These are phyloP conservation scores for Neonectria punicea DNA, from an alignment of 2,329 filamentous ascomycete genomes.

Conservation along the genomic window DNA sequence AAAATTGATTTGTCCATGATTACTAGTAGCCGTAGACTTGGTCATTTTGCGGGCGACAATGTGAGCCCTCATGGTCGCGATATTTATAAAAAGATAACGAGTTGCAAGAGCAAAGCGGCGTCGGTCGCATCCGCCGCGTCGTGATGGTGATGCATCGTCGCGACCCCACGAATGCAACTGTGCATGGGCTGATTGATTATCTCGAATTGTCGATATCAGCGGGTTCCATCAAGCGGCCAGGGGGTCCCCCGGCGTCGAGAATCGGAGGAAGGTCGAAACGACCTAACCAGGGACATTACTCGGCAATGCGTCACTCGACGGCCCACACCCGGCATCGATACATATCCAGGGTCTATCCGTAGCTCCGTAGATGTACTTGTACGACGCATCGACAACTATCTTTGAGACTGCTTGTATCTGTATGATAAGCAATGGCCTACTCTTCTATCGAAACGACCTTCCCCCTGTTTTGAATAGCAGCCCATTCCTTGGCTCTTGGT, in stretches of 20 bases:
- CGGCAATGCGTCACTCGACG: neutral
- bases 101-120: neutral
- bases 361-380: neutral
- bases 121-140: neutral
- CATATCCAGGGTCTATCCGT: neutral
- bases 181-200: neutral
- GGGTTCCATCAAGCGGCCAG: neutral
- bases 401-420: neutral
- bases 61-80: neutral
- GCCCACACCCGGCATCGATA: neutral
- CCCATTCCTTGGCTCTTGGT: neutral
- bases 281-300: neutral
- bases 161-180: neutral
- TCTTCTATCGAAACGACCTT: neutral
- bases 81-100: neutral
- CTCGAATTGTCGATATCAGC: neutral
- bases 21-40: neutral
- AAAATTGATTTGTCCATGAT: constrained; percentile 17
- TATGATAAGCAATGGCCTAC: neutral
- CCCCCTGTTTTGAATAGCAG: neutral
- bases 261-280: neutral
- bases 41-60: neutral
- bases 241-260: neutral
- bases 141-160: neutral
- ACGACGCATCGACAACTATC: neutral